Conservation (phyloP, 2,329 filamentous ascomycete species). For the Verticillium zaregamsianum region DNA sequence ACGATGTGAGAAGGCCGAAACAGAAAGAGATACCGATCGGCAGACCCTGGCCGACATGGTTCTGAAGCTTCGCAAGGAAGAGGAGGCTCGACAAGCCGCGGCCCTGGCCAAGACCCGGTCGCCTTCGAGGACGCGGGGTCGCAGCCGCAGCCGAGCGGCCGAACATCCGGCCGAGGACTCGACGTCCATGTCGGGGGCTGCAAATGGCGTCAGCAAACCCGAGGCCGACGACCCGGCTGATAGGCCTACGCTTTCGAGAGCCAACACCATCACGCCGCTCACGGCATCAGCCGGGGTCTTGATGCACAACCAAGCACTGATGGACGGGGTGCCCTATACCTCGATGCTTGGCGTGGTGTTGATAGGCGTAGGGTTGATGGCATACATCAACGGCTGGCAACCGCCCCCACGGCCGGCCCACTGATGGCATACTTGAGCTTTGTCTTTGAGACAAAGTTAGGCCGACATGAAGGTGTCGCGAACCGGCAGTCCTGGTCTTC, state of each 20-base stretch:
- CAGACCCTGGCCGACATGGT: constrained; percentile 86
- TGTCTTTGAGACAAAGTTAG: background rate
- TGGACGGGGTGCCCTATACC: constrained; percentile 67
- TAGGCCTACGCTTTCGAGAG: constrained; percentile 39
- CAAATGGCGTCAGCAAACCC: background rate
- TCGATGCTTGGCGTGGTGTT: constrained; percentile 80
- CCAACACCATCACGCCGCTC: constrained; percentile 45
- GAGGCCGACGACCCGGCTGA: constrained; percentile 28
- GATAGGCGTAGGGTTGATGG: constrained; percentile 79
- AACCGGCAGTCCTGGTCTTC: background rate
- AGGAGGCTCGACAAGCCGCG: constrained; percentile 46
- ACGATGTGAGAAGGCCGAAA: constrained; percentile 76
- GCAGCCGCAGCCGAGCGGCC: constrained; percentile 8
- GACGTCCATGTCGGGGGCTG: background rate
- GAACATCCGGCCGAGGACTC: constrained; percentile 2
- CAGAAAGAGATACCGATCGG: constrained; percentile 66
- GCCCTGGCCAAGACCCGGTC: constrained; percentile 35
- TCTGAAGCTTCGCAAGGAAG: constrained; percentile 69
- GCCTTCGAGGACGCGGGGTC: constrained; percentile 23
- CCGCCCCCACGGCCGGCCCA: constrained; percentile 32
- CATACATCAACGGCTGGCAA: constrained; percentile 82
- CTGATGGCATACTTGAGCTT: constrained; percentile 12
- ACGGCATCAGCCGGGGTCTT: constrained; percentile 33
- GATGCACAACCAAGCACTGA: constrained; percentile 38
- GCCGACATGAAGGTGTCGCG: too few relatives aligned